Base-by-base conservation (phyloP, 2,329 filamentous ascomycete genomes). In the Trichoderma hamatum region DNA sequence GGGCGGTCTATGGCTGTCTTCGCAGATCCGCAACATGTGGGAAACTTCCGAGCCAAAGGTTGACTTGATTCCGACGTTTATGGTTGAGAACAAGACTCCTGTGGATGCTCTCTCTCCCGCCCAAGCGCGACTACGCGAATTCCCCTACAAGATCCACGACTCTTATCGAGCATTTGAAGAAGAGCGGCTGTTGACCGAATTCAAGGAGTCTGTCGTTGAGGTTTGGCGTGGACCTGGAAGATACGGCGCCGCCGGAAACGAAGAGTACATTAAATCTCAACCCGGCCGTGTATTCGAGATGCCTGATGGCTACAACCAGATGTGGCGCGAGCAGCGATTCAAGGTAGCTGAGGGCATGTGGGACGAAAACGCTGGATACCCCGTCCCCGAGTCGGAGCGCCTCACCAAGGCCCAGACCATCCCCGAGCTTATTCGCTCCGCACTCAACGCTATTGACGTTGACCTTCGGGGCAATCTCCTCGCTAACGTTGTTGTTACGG, bases 191-290 rank as follows among this genome's bases (percentile, higher is more conserved):
- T 83, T 99, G 69, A 94, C 93, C 46, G 94, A 97, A 78, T 99
- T 97, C 87, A 99, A 99, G 83, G 96, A 99, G 82, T 96, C 92
- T 21, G 93, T 97, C 19, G 94, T 98, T 32, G 94, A 97, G 81
- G 89, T 95, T 16, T 99, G 96, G 95, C 88, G 89, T 30, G 93
- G 93, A 0, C 92, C 92, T 0, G 90, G 90, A 70, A 86, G 89
- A 71, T 89, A 93, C 75, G 79, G 80, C 52, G 81, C 79, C 73
- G 86, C 82, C 26, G 89, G 90, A 46, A 96, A 95, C 77, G 89
- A 96, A 77, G 94, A 97, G 52, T 84, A 89, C 59, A 90, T 90
- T 69, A 90, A 88, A 78, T 85, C 82, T 55, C 89, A 90, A 72
- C 92, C 93, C 0, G 92, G 93, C 51, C 90, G 93, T 64, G 92